Conservation (phyloP, 257 asterid genomes). For the Solanum okadae region DNA sequence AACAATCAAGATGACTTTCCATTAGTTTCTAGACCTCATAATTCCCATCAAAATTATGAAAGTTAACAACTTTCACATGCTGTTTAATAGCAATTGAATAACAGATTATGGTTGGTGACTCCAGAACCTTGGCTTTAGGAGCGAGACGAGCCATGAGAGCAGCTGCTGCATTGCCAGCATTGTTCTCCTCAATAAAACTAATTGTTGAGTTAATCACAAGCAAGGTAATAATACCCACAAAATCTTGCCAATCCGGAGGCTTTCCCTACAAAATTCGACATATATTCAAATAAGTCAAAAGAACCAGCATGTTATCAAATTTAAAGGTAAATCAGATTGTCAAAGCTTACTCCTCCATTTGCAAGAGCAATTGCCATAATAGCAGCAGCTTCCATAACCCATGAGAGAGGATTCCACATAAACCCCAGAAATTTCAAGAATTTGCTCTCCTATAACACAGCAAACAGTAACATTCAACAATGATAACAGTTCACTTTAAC, state of each 20-base stretch:
- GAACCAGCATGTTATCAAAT: neutral
- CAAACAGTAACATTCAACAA: neutral
- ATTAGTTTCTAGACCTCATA: neutral
- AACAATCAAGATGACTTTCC: neutral
- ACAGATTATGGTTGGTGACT: neutral
- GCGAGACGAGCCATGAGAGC: slow-evolving; percentile 99
- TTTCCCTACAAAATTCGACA: slow-evolving; percentile 48
- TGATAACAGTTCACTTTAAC: neutral
- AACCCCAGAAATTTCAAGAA: slow-evolving; percentile 82
- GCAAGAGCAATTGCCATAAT: slow-evolving; percentile 99
- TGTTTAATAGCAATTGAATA: neutral
- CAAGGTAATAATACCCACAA: slow-evolving; percentile 86
- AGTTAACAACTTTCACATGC: neutral
- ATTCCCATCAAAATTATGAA: neutral
- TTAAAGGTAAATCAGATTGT: neutral
- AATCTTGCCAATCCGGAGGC: slow-evolving; percentile 99
- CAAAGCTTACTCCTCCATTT: slow-evolving; percentile 81
- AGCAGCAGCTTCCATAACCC: slow-evolving; percentile 99
- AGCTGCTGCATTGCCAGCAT: slow-evolving; percentile 99
- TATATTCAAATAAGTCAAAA: neutral
- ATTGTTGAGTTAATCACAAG: slow-evolving; percentile 89
- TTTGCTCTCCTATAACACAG: slow-evolving; percentile 80
- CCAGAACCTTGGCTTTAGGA: slow-evolving; percentile 75
- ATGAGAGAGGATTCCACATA: slow-evolving; percentile 99
- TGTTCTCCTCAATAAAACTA: slow-evolving; percentile 94